Conservation (phyloP, 805 yeast genomes). For the Suhomyces sp. region DNA sequence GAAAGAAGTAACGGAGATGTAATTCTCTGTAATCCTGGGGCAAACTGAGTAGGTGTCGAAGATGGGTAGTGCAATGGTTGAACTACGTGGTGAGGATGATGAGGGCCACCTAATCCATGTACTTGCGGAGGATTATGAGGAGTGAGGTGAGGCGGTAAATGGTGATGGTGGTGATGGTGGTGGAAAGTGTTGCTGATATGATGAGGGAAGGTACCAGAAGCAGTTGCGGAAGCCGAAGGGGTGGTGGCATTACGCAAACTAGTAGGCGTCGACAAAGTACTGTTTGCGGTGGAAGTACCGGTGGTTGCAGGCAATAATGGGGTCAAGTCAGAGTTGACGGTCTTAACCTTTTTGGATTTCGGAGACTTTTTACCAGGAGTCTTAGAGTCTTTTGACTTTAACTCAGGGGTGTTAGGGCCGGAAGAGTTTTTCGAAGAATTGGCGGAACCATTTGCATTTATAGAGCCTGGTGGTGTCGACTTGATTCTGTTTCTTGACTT, state of each 20-base stretch:
- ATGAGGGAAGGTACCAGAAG: conserved; percentile 9
- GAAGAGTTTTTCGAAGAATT: conserved; percentile 29
- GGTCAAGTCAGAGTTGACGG: conserved; percentile 17
- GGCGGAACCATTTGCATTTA: conserved; percentile 6
- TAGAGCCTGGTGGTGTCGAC: conserved; percentile 29
- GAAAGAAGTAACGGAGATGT: conserved; percentile 65
- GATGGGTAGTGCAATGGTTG: conserved; percentile 66
- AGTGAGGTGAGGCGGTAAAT: conserved; percentile 11
- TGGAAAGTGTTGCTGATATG: conserved; percentile 12
- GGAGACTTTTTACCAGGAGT: conserved; percentile 25
- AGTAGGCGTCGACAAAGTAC: conserved; percentile 5
- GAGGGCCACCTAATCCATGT: conserved; percentile 18
- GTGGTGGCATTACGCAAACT: conserved; percentile 2
- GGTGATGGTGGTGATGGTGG: conserved; percentile 13
- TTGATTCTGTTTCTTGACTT: conserved; percentile 86
- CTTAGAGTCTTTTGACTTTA: conserved; percentile 48
- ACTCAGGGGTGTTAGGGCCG: conserved; percentile 55
- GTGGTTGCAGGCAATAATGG: conserved; percentile 29
- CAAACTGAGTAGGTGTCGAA: conserved; percentile 70
- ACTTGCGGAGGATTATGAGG: conserved; percentile 15
- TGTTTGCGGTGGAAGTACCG: conserved; percentile 11
- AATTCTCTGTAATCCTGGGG: conserved; percentile 59
- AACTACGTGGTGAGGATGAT: conserved; percentile 28
- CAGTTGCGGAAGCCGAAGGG: conserved; percentile 3
- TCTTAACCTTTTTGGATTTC: conserved; percentile 14